Evolutionary conservation across 768 basidiomycete species (phyloP), one percentile per base, ranked within the genome.

Genomic region (Serendipita sp.): DNA sequence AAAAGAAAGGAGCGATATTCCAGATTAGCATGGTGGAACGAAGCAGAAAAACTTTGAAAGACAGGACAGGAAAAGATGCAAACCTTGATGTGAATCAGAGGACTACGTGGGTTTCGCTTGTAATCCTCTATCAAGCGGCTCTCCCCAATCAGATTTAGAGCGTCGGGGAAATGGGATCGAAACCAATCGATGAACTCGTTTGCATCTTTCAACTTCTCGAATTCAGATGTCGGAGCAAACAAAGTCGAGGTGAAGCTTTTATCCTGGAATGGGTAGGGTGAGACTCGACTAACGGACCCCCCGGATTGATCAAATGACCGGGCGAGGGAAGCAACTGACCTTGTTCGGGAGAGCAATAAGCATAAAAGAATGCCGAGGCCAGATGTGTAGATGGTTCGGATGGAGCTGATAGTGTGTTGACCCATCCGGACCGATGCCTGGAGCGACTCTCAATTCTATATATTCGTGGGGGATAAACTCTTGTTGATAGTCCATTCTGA

Each of bases 331-430:
- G 47, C 63, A 66, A 72, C 77, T 76, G 76, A 95, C 95, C 81
- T 89, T 86, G 79, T 99, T 99, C 69, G 95, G 93, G 65, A 99
- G 84, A 24, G 92, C 95, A 71, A 99, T 97, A 71, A 99, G 83
- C 95, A 99, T 99, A 80, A 98, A 98, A 54, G 92, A 91, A 75
- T 93, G 90, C 72, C 95, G 88, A 68, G 95, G 96, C 95, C 95
- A 99, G 71, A 99, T 97, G 77, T 99, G 95, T 69, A 99, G 85
- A 75, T 98, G 89, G 75, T 89, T 88, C 70, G 90, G 89, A 80
- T 94, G 92, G 74, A 99, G 86, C 66, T 85, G 78, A 78, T 88
- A 98, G 32, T 77, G 78, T 68, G 85, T 77, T 67, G 80, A 79
- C 73, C 82, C 89, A 73, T 78, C 76, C 70, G 72, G 71, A 74